These are phyloP conservation scores for Theobroma cacao DNA, from an alignment of 345 rosid genomes.

Conservation along the genomic window DNA sequence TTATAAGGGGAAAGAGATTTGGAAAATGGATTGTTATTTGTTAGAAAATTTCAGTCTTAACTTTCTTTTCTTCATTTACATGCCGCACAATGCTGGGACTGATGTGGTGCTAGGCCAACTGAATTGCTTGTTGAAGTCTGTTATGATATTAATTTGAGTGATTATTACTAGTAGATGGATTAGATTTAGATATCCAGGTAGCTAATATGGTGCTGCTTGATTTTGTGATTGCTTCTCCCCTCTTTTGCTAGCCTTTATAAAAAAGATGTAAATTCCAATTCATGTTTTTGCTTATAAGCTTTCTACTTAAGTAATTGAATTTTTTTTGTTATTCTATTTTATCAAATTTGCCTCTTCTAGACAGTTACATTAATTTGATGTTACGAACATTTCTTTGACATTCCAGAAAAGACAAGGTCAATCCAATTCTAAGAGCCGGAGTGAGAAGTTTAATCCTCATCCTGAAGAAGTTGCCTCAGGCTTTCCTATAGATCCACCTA, in stretches of 20 bases:
- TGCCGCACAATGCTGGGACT: not conserved
- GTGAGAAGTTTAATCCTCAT: constrained; percentile 97
- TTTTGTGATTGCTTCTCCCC: not conserved
- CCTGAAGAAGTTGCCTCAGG: constrained; percentile 98
- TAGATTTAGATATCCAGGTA: not conserved
- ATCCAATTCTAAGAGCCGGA: constrained; percentile 75
- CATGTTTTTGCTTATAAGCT: not conserved
- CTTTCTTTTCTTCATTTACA: not conserved
- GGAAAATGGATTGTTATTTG: not conserved
- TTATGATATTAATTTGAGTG: not conserved
- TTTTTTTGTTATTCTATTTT: not conserved
- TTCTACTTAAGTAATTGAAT: not conserved
- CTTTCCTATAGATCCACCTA: constrained; percentile 96
- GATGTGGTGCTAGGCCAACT: not conserved
- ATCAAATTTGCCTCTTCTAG: not conserved
- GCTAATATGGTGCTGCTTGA: not conserved
- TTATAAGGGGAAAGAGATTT: not conserved
- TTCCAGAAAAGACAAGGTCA: constrained; percentile 84
- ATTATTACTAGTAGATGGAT: not conserved
- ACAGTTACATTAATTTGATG: not conserved
- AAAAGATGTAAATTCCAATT: not conserved
- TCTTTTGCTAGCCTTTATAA: not conserved
- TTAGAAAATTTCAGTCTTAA: not conserved
- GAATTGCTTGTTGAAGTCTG: not conserved
- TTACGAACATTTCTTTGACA: constrained; percentile 1